phyloP scores from a whole-genome alignment of 2,329 filamentous ascomycete genomes.

The Colletotrichum abscissum region DNA sequence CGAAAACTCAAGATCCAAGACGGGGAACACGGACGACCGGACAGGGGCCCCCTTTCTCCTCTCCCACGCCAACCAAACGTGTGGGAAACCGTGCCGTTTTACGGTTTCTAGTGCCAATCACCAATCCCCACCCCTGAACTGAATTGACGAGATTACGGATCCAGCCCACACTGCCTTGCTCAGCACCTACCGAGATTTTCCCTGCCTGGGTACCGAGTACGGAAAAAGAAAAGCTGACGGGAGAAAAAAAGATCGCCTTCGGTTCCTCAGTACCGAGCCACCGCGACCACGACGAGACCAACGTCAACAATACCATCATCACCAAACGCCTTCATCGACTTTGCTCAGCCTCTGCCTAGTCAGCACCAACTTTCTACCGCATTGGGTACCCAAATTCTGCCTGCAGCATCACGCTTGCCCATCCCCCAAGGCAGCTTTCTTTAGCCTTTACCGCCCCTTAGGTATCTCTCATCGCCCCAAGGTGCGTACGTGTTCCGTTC shows the following conservation, averaged over 20 bases:
- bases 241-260: not conserved
- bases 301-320: conserved; percentile 12
- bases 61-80: conserved; percentile 18
- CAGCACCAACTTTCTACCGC: not conserved
- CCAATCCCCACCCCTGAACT: conserved; percentile 21
- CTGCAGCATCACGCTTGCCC: not conserved
- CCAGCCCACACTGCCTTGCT: conserved; percentile 7
- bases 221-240: not conserved
- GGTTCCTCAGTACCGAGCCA: not conserved
- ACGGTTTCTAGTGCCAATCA: conserved; percentile 20
- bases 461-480: not conserved
- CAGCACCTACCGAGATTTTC: not conserved
- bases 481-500: conserved; percentile 17
- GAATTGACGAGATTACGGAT: conserved; percentile 32
- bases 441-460: not conserved
- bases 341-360: not conserved
- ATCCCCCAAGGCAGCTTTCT: not conserved
- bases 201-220: not conserved
- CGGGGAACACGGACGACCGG: not conserved
- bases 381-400: not conserved
- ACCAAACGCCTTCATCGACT: conserved; percentile 6
- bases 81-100: conserved; percentile 16
- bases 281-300: not conserved
- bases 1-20: not conserved
- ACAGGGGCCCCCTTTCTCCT: conserved; percentile 19